A percentile compares a stretch with the other conserved stretches of the same genome.
phyloP scores from a whole-genome alignment of 148 eudicot species.

The Silene uniflora region DNA sequence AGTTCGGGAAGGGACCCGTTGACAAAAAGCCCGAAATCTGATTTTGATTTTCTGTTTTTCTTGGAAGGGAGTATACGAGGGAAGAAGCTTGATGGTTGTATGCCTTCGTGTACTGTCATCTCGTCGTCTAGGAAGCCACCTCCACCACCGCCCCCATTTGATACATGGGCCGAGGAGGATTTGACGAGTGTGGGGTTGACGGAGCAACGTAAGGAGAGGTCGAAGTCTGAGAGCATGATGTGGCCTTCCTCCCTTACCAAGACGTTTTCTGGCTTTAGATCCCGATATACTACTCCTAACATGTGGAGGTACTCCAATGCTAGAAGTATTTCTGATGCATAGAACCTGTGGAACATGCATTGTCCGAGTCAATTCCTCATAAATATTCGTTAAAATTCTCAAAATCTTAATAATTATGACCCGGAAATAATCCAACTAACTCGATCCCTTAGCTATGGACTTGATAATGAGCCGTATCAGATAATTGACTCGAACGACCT shows the following conservation, averaged over 20 bases:
- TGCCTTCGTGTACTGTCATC: slow-evolving; percentile 43
- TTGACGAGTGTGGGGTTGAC: slow-evolving; percentile 79
- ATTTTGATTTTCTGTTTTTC: slow-evolving; percentile 71
- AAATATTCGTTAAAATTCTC: no score
- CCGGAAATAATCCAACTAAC: no score
- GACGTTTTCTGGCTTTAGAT: slow-evolving; percentile 84
- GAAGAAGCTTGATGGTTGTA: slow-evolving; percentile 63
- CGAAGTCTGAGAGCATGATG: slow-evolving; percentile 87
- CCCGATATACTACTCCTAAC: slow-evolving; percentile 84
- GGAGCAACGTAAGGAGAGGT: slow-evolving; percentile 82
- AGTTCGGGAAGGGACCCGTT: slow-evolving; percentile 73
- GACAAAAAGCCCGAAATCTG: slow-evolving; percentile 60
- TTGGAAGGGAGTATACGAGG: slow-evolving; percentile 66
- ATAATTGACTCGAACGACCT: no score
- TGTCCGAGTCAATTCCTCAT: neutral
- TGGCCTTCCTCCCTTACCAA: slow-evolving; percentile 78
- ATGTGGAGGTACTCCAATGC: slow-evolving; percentile 87
- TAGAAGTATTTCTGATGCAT: slow-evolving; percentile 69
- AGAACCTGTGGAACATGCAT: slow-evolving; percentile 45
- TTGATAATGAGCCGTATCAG: no score
- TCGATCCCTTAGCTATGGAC: no score
- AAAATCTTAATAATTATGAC: no score
- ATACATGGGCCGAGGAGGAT: slow-evolving; percentile 43
- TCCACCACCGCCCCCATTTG: slow-evolving; percentile 25
- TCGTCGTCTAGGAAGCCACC: slow-evolving; percentile 50